Conservation (phyloP, 108 stramenopile species). For the Chaetoceros muelleri region DNA sequence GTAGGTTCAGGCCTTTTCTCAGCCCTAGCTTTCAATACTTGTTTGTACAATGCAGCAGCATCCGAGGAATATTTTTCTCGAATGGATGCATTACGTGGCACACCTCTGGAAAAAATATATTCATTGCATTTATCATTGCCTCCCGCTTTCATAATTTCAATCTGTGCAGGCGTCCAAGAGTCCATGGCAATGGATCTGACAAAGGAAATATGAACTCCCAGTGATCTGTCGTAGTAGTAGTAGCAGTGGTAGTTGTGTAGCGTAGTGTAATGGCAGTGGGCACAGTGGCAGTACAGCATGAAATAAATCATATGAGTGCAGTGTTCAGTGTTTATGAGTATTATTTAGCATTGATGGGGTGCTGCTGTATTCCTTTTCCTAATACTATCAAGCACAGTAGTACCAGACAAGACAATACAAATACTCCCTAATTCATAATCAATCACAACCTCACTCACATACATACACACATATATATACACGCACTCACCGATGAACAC, state of each 20-base stretch:
- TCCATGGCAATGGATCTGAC: conserved; percentile 97
- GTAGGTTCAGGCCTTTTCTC: conserved; percentile 80
- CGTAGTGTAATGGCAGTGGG: not conserved
- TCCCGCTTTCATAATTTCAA: conserved; percentile 71
- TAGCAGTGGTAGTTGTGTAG: not conserved
- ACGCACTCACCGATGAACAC: conserved; percentile 85
- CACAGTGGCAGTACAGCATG: too few species aligned
- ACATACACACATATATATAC: too few species aligned
- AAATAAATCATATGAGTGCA: too few species aligned
- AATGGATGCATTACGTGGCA: conserved; percentile 47
- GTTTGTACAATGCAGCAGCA: conserved; percentile 79
- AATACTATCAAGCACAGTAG: too few species aligned
- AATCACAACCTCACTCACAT: not conserved
- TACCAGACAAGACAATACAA: too few species aligned
- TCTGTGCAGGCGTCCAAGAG: conserved; percentile 83
- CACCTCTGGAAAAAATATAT: conserved; percentile 53
- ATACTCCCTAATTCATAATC: not conserved
- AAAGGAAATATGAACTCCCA: conserved; percentile 96
- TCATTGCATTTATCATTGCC: conserved; percentile 68
- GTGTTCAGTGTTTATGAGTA: too few species aligned
- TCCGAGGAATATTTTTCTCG: conserved; percentile 78
- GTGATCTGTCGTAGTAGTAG: conserved; percentile 33
- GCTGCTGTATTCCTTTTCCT: too few species aligned
- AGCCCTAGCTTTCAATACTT: conserved; percentile 67
- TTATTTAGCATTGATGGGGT: too few species aligned